Evolutionary conservation across 2,329 filamentous ascomycete species (phyloP).

Genomic region (Karstenula rhodostoma): DNA sequence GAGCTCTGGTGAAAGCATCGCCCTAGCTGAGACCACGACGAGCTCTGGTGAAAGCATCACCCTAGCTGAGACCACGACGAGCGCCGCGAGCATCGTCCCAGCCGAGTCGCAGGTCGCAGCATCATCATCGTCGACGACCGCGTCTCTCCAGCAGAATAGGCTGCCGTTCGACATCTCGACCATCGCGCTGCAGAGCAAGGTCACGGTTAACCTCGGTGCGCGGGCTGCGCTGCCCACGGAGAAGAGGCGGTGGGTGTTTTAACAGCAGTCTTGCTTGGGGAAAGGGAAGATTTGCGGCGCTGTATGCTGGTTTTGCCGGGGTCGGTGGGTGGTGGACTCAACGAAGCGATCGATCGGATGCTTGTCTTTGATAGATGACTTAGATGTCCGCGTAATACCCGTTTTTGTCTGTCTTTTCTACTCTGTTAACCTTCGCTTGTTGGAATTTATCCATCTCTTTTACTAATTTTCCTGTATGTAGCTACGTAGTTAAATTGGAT

Average conservation of each 20-base stretch:
- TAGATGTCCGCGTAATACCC: slow-evolving; percentile 10
- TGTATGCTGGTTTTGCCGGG: background rate
- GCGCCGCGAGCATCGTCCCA: slow-evolving; percentile 8
- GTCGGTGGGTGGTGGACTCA: background rate
- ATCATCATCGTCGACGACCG: slow-evolving; percentile 6
- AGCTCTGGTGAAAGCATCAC: no score
- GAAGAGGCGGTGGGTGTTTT: slow-evolving; percentile 21
- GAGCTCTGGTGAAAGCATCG: no score
- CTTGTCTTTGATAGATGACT: slow-evolving; percentile 9
- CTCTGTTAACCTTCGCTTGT: background rate
- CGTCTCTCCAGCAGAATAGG: slow-evolving; percentile 25
- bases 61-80: no score
- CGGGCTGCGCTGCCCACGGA: slow-evolving; percentile 33
- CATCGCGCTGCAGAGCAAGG: slow-evolving; percentile 42
- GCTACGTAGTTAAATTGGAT: background rate
- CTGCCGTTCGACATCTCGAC: slow-evolving; percentile 48
- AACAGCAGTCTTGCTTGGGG: background rate
- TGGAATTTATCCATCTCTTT: background rate
- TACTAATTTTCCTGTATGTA: background rate
- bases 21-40: no score
- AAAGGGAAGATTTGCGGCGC: background rate
- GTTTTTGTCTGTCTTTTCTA: background rate
- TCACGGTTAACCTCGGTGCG: slow-evolving; percentile 45
- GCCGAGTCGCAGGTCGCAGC: slow-evolving; percentile 38
- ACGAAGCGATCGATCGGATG: background rate